Evolutionary conservation across 305 asterid species (phyloP).

Genomic region (Fraxinus platypoda): DNA sequence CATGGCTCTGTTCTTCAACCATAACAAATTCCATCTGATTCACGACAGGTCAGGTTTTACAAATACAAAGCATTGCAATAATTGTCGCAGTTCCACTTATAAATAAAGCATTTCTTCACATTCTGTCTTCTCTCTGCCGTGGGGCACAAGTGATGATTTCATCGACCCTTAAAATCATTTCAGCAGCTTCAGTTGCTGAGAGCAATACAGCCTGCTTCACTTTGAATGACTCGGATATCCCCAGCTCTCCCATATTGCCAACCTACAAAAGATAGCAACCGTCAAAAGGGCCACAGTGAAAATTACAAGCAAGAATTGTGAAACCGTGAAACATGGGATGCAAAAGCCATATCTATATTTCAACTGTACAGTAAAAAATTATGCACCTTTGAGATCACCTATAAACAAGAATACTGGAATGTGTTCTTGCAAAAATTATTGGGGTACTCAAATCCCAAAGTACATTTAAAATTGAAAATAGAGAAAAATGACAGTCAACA

Average conservation of each 20-base stretch:
- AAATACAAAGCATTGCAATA: neutral
- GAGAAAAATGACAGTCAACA: neutral
- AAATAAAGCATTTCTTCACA: slow-evolving; percentile 10
- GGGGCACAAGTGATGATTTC: slow-evolving; percentile 92
- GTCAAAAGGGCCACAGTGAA: neutral
- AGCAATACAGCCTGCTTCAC: slow-evolving; percentile 84
- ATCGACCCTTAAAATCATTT: slow-evolving; percentile 79
- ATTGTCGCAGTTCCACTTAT: neutral
- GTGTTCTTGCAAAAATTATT: neutral
- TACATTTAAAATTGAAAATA: too few relatives aligned
- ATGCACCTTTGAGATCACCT: neutral
- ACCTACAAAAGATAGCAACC: slow-evolving; percentile 37
- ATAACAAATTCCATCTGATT: neutral
- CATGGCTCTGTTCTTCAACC: neutral
- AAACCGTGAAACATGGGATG: neutral
- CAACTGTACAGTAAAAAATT: neutral
- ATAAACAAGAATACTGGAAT: neutral
- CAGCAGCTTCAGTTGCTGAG: slow-evolving; percentile 93
- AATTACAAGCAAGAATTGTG: neutral
- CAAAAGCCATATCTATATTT: neutral
- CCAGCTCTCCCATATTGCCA: slow-evolving; percentile 75
- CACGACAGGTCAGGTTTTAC: neutral
- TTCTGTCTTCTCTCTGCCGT: slow-evolving; percentile 75
- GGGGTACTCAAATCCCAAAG: neutral
- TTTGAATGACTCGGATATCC: slow-evolving; percentile 83